Percentiles rank a stretch among this genome's conserved stretches.
These are phyloP conservation scores for Asterophora lycoperdoides DNA, from an alignment of 768 basidiomycete species.

Conservation along the genomic window DNA sequence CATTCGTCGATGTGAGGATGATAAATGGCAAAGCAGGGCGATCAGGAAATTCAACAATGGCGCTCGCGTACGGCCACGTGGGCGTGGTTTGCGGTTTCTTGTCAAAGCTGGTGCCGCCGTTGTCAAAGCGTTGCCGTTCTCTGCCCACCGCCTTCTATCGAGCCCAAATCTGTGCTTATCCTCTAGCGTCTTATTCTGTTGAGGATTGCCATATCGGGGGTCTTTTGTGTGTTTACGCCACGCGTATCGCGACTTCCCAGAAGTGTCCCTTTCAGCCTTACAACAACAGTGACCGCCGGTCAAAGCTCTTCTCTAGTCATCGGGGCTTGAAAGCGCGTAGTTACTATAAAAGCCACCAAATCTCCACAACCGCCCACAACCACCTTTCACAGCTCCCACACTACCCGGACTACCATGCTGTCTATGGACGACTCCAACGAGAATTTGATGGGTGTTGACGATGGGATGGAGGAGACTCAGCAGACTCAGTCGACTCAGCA, in stretches of 20 bases:
- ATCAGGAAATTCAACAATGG: background rate
- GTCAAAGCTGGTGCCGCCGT: background rate
- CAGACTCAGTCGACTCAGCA: slow-evolving; percentile 45
- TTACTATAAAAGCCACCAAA: slow-evolving; percentile 21
- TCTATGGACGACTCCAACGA: slow-evolving; percentile 17
- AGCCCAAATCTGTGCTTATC: background rate
- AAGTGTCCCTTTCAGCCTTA: slow-evolving; percentile 12
- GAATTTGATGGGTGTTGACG: slow-evolving; percentile 15
- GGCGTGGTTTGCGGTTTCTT: slow-evolving; percentile 9
- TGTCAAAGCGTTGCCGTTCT: background rate
- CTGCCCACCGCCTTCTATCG: background rate
- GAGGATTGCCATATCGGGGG: slow-evolving; percentile 1
- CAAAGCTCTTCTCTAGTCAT: slow-evolving; percentile 15
- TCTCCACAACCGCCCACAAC: background rate
- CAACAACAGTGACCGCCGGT: slow-evolving; percentile 9
- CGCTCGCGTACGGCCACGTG: slow-evolving; percentile 3
- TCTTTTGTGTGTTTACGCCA: slow-evolving; percentile 4
- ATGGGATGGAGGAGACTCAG: slow-evolving; percentile 29
- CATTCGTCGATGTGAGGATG: background rate
- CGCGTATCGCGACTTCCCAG: background rate
- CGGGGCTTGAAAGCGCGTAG: slow-evolving; percentile 31
- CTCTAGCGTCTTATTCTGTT: background rate
- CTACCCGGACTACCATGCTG: background rate
- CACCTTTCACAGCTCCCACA: no score
- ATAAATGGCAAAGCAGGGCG: background rate